These are phyloP conservation scores for Trametes coccinea DNA, from an alignment of 768 basidiomycete genomes.

Conservation along the genomic window DNA sequence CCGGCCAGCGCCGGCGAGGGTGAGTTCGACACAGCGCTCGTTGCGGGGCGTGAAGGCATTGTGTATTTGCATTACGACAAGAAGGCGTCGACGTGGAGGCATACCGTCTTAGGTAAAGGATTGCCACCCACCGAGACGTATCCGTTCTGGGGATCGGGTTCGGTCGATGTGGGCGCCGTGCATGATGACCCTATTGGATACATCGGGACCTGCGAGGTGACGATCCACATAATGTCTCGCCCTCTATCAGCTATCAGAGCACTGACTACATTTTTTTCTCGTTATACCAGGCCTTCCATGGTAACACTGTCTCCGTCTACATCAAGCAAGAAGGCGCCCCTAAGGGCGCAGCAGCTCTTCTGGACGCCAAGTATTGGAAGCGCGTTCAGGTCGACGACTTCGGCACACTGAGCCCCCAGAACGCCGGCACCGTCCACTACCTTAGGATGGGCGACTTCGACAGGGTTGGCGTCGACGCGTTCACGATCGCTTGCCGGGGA, in stretches of 20 bases:
- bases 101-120: constrained; percentile 14
- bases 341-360: not conserved
- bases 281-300: constrained; percentile 23
- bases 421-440: constrained; percentile 30
- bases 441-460: constrained; percentile 19
- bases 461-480: constrained; percentile 19
- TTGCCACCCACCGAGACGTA: not conserved
- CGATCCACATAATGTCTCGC: not conserved
- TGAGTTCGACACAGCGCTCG: constrained; percentile 19
- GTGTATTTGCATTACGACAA: constrained; percentile 18
- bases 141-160: constrained; percentile 21
- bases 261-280: no score
- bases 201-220: constrained; percentile 26
- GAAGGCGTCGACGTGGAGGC: constrained; percentile 4
- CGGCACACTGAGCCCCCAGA: constrained; percentile 22
- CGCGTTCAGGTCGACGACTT: constrained; percentile 28
- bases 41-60: constrained; percentile 26
- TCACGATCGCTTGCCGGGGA: constrained; percentile 29
- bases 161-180: constrained; percentile 21
- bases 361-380: constrained; percentile 20
- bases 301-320: constrained; percentile 26
- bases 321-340: constrained; percentile 15
- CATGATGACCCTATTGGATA: constrained; percentile 24
- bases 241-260: no score
- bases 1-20: not conserved